A percentile compares a stretch with the other conserved stretches of the same genome.
These are phyloP conservation scores for Monilinia fructigena DNA, from an alignment of 2,329 filamentous ascomycete species.

Conservation along the genomic window DNA sequence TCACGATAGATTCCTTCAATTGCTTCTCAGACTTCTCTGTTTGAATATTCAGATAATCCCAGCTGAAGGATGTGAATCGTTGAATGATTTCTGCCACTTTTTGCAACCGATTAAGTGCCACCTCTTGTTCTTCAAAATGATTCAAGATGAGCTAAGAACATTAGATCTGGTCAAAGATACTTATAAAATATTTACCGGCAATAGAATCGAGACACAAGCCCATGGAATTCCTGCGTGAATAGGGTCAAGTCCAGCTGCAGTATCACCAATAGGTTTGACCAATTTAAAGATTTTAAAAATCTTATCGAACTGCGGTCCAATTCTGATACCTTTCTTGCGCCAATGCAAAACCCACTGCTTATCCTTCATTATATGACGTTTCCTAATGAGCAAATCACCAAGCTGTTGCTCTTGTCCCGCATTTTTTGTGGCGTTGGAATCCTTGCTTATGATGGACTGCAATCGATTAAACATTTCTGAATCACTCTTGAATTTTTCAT, in stretches of 20 bases:
- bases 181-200: not conserved
- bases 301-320: slow-evolving; percentile 8
- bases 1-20: slow-evolving; percentile 1
- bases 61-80: not conserved
- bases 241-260: not conserved
- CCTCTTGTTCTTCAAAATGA: slow-evolving; percentile 5
- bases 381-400: not conserved
- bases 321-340: not conserved
- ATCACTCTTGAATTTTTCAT: not conserved
- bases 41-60: not conserved
- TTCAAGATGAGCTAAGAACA: slow-evolving; percentile 2
- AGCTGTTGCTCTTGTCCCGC: not conserved
- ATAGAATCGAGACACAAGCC: not conserved
- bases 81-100: not conserved
- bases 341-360: slow-evolving; percentile 5
- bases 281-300: slow-evolving; percentile 4
- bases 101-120: slow-evolving; percentile 2
- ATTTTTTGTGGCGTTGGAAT: not conserved
- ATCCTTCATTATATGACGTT: slow-evolving; percentile 1
- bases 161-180: not conserved
- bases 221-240: slow-evolving; percentile 2
- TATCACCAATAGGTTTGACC: not conserved
- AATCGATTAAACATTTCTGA: not conserved
- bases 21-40: not conserved
- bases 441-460: not conserved